Evolutionary conservation across 2,329 filamentous ascomycete species (phyloP), one percentile per base, ranked within the genome.

Genomic region (Tolypocladium paradoxum): DNA sequence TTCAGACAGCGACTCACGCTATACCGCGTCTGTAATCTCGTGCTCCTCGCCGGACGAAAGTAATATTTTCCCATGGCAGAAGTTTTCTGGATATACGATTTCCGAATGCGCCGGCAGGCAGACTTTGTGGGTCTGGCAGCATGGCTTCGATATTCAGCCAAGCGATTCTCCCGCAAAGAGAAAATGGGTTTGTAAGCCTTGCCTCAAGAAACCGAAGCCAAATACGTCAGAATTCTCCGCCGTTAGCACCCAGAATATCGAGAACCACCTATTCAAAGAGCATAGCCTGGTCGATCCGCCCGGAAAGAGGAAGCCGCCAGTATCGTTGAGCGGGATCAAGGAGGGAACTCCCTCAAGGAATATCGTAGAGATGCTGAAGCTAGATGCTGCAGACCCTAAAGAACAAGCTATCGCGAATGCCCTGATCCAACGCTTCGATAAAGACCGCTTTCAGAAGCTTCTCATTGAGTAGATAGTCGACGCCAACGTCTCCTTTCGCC

Each of bases 331-430:
- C 20, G 38, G 33, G 18, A 24, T 38, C n/a, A 49, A 50, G 31
- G 37, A 40, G 47, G 24, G 45, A 37, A 50, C 49, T 33, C 49
- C 52, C 29, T 53, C 36, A 40, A 49, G 35, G 29, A 53, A 46
- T 45, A 49, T 53, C 34, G 47, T 53, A 4, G n/a, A 53, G 31
- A 53, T 53, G 52, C 52, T 46, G 29, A 53, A 53, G 7, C 52
- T 50, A 12, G 36, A 53, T 24, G 33, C 38, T 49, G n/a, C 34
- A 9, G 34, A 50, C 37, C 52, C 43, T 35, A 50, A 46, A 50
- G 29, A 53, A 37, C 47, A 50, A 46, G 52, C 52, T 24, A 50
- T 53, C 38, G 52, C 47, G 12, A 53, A 53, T 18, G 47, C 52
- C 20, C 47, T 53, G 2, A 48, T 48, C 20, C 5, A 14, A 34